A percentile compares a stretch with the other conserved stretches of the same genome.
Conservation (phyloP, 495 filamentous ascomycete genomes). For the Daldinia childiae region DNA sequence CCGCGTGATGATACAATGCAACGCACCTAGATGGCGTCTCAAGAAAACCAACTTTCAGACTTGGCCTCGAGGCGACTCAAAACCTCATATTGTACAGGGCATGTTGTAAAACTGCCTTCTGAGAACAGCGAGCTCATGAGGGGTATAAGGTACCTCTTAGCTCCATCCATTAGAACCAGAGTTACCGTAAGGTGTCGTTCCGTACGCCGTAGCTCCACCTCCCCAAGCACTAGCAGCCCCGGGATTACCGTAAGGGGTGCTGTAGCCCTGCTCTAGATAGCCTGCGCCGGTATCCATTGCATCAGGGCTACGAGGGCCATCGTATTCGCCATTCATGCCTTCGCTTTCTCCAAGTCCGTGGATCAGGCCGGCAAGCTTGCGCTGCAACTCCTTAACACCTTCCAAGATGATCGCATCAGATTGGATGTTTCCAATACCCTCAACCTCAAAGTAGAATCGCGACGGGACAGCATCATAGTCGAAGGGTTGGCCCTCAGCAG, state of each 20-base stretch:
- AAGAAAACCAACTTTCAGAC: background rate
- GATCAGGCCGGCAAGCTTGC: conserved; percentile 88
- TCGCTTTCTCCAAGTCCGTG: conserved; percentile 70
- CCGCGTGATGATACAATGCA: conserved; percentile 30
- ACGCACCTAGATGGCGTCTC: conserved; percentile 12
- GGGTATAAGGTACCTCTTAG: background rate
- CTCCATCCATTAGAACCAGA: conserved; percentile 44
- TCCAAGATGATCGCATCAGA: conserved; percentile 88
- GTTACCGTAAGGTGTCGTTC: conserved; percentile 69
- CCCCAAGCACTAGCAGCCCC: conserved; percentile 72
- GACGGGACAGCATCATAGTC: conserved; percentile 87
- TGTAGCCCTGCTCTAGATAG: conserved; percentile 71
- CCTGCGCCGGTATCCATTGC: conserved; percentile 63
- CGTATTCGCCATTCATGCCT: conserved; percentile 64
- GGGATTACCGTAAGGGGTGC: conserved; percentile 76
- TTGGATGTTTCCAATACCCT: conserved; percentile 85
- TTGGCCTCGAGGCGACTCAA: conserved; percentile 11
- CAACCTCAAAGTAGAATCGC: conserved; percentile 91
- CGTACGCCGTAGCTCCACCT: conserved; percentile 69
- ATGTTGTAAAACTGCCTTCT: background rate
- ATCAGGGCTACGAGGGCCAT: conserved; percentile 69
- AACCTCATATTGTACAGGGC: conserved; percentile 29
- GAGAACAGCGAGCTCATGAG: background rate
- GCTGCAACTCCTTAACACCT: conserved; percentile 87
- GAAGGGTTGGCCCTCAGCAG: conserved; percentile 83